A percentile compares a stretch with the other conserved stretches of the same genome.
Evolutionary conservation across 192 early-diverging fungal genomes (phyloP).

Genomic region (Backusella parvicylindrica): DNA sequence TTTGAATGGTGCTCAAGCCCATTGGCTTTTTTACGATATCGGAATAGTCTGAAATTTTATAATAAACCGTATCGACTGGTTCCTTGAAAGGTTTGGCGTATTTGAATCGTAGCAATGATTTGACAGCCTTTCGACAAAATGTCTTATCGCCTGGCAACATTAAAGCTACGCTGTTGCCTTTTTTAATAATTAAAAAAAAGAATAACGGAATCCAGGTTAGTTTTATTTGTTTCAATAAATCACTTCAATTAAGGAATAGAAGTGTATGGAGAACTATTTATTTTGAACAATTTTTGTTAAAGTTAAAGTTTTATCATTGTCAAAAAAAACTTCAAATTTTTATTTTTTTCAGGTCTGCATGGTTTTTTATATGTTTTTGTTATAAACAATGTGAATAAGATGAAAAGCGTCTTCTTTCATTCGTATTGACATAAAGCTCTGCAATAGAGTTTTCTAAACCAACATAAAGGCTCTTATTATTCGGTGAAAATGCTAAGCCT

Average conservation of each 20-base stretch:
- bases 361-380: neutral
- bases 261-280: no score
- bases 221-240: no score
- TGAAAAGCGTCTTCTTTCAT: neutral
- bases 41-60: conserved; percentile 67
- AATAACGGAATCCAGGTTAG: no score
- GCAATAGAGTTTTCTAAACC: neutral
- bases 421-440: neutral
- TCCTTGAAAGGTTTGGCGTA: conserved; percentile 78
- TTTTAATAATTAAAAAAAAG: no score
- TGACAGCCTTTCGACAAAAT: conserved; percentile 32
- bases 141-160: neutral
- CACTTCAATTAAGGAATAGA: no score
- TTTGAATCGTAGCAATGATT: conserved; percentile 67
- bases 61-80: conserved; percentile 70
- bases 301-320: no score
- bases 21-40: conserved; percentile 73
- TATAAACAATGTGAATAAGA: neutral
- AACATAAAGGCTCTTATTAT: neutral
- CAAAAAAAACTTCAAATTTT: no score
- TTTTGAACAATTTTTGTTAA: no score
- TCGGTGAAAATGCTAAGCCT: neutral
- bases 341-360: no score
- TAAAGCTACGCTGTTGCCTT: no score
- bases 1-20: conserved; percentile 57